Evolutionary conservation across 2,329 filamentous ascomycete genomes (phyloP).

Genomic region (Zasmidium cellare): DNA sequence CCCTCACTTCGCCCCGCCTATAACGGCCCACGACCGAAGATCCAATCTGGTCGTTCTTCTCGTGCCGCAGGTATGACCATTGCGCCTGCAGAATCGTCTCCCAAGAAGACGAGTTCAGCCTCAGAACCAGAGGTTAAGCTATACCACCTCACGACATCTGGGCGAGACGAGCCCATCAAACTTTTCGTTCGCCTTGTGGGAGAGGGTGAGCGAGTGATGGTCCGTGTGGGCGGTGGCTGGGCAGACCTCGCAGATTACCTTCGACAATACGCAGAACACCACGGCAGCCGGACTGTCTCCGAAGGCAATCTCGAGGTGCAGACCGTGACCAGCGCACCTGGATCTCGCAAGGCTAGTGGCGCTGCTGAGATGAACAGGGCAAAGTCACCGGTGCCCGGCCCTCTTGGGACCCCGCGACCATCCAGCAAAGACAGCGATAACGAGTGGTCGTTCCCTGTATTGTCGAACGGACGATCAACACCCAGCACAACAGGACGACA

Average conservation of each 20-base stretch:
- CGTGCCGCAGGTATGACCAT: constrained; percentile 28
- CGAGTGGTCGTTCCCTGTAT: constrained; percentile 7
- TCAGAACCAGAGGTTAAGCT: constrained; percentile 71
- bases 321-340: constrained; percentile 37
- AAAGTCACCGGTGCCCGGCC: constrained; percentile 11
- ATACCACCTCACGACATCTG: constrained; percentile 85
- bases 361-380: constrained; percentile 22
- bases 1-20: constrained; percentile 21
- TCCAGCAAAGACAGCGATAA: constrained; percentile 20
- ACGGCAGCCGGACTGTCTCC: constrained; percentile 68
- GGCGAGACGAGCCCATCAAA: constrained; percentile 85
- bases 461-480: constrained; percentile 7
- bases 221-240: constrained; percentile 97
- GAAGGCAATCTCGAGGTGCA: constrained; percentile 58
- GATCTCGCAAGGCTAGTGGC: constrained; percentile 29
- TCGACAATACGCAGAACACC: constrained; percentile 88
- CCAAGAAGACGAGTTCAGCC: constrained; percentile 26
- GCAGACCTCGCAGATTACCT: constrained; percentile 93
- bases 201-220: constrained; percentile 94
- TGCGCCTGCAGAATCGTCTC: constrained; percentile 37
- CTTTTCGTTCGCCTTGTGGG: constrained; percentile 91
- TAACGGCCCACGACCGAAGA: constrained; percentile 21
- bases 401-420: constrained; percentile 11
- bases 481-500: constrained; percentile 3
- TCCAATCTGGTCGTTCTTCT: constrained; percentile 11